Base-by-base conservation (phyloP, 441 rosid genomes). In the Adansonia madagascariensis region DNA sequence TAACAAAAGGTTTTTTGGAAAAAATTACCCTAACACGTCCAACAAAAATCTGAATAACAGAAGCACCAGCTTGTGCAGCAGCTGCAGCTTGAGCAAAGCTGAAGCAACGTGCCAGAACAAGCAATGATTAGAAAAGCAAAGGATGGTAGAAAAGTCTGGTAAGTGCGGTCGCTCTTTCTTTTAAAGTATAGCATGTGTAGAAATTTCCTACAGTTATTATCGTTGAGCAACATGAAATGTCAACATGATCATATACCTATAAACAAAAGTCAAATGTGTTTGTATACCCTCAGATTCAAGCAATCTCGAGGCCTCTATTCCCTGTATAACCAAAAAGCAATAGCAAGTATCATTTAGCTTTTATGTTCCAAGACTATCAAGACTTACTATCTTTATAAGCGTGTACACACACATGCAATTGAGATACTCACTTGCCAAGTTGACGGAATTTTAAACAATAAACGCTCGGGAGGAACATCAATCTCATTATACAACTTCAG, bases 71-170 rank as follows among this genome's bases (percentile, higher is more conserved):
- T 88, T 93, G 96, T 56, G 98, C 96, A 8, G 99, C 98, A 60
- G 99, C 97, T 4, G 95, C 97, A 76, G 99, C 97, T 84, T 91
- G 99, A 81, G 98, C 95, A 87, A 95, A 95, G 87, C 98, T 95
- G 88, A 75, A 85, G 76, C 77, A 76, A 81, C 53, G 79, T 11
- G 41, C 68, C 69, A 74, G 52, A 39, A 68, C 66, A 56, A 62
- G 74, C 35, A 70, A 73, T 66, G 71, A 63, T 27, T n/a, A 53
- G 20, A 53, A 53, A 53, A 53, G 18, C 8, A 53, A n/a, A 53
- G 59, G 35, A 14, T 0, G 3, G 31, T 31, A 62, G 18, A 15
- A 62, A n/a, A 50, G 8, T 17, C 9, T 64, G 8, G 6, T 1
- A 11, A 50, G 68, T 2, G 62, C 17, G 17, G 11, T 15, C 1